Evolutionary conservation across 345 rosid genomes (phyloP).

Genomic region (Eucalyptus sp.): DNA sequence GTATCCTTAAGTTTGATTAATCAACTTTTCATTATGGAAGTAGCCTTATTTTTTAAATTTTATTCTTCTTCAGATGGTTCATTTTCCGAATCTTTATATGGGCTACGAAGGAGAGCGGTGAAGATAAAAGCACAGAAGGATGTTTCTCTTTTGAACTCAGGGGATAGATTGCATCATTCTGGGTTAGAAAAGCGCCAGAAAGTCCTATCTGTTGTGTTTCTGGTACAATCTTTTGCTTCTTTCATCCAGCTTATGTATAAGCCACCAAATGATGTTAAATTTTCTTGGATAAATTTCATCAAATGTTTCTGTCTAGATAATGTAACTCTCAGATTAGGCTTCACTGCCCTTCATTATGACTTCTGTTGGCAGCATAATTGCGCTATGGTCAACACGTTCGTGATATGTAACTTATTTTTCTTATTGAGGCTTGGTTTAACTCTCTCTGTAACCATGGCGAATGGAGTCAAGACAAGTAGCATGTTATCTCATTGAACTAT

Average conservation of each 20-base stretch:
- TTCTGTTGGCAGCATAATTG: neutral
- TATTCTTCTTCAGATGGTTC: conserved; percentile 69
- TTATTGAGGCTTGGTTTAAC: neutral
- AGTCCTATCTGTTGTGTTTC: conserved; percentile 77
- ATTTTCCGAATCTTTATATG: conserved; percentile 90
- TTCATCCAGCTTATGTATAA: neutral
- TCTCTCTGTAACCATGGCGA: neutral
- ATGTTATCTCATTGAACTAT: neutral
- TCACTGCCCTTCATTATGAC: neutral
- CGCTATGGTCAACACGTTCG: neutral
- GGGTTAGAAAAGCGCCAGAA: conserved; percentile 76
- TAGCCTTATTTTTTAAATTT: neutral
- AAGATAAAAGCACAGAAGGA: conserved; percentile 41
- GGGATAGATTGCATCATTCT: conserved; percentile 48
- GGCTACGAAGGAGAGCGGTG: conserved; percentile 82
- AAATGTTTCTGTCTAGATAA: neutral
- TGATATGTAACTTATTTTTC: neutral
- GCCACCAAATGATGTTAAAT: neutral
- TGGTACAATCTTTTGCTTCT: conserved; percentile 37
- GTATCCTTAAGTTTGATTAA: neutral
- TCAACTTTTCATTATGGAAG: neutral
- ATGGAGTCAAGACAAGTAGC: neutral
- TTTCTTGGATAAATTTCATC: neutral
- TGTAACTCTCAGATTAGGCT: neutral
- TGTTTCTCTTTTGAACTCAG: conserved; percentile 16